Evolutionary conservation across 1,284 basidiomycete genomes (phyloP).

Genomic region (Kwoniella shivajii): DNA sequence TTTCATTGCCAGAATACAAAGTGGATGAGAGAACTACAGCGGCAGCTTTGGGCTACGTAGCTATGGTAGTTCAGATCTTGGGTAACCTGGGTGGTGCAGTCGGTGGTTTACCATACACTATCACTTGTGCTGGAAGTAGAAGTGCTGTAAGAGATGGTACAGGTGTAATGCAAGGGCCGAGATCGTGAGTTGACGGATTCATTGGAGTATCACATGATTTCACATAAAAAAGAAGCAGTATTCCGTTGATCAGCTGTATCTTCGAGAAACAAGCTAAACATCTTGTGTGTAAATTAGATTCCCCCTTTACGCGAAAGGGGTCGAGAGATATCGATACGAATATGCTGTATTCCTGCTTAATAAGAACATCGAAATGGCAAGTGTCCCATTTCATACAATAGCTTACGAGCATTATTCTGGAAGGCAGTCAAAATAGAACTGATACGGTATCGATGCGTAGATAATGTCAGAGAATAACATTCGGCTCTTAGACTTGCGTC

Average conservation of each 20-base stretch:
- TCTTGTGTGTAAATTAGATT: conserved; percentile 63
- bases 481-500: conserved; percentile 85
- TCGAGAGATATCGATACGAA: conserved; percentile 95
- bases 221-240: not conserved
- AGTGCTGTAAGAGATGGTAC: conserved; percentile 88
- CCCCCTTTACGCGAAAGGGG: conserved; percentile 88
- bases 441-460: conserved; percentile 60
- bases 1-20: conserved; percentile 61
- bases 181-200: conserved; percentile 70
- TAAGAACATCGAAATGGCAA: conserved; percentile 93
- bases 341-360: conserved; percentile 97
- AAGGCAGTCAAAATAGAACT: too few relatives aligned
- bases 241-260: not conserved
- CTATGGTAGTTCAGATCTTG: conserved; percentile 77
- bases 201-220: too few relatives aligned
- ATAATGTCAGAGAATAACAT: conserved; percentile 87
- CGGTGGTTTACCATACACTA: conserved; percentile 78
- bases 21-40: conserved; percentile 82
- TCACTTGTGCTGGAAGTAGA: conserved; percentile 82
- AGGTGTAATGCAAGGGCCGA: conserved; percentile 87
- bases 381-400: conserved; percentile 31
- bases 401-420: too few relatives aligned
- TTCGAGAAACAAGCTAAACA: not conserved
- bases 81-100: conserved; percentile 63
- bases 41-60: conserved; percentile 83